Conservation (phyloP, 805 yeast genomes). For the Wickerhamiella slavikovae region DNA sequence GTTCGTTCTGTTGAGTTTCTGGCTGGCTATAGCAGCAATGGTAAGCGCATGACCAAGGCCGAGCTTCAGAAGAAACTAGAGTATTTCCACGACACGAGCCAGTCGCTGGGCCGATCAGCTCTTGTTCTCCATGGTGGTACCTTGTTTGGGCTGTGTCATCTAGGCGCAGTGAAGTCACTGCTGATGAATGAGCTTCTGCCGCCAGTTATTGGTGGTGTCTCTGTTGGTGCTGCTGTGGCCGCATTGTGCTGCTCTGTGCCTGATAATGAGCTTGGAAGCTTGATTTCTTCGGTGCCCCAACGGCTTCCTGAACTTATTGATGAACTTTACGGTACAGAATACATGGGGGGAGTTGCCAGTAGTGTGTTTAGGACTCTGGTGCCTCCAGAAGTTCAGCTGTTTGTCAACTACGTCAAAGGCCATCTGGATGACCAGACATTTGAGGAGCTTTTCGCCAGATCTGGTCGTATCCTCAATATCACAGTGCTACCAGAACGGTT, state of each 20-base stretch:
- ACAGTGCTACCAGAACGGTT: constrained; percentile 47
- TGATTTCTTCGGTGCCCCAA: constrained; percentile 16
- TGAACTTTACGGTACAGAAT: constrained; percentile 8
- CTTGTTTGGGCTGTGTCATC: constrained; percentile 77
- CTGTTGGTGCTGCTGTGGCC: constrained; percentile 87
- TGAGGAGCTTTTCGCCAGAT: constrained; percentile 72
- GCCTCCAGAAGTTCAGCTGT: constrained; percentile 65
- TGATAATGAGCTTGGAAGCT: constrained; percentile 36
- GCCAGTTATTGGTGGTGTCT: constrained; percentile 71
- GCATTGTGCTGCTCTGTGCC: constrained; percentile 58
- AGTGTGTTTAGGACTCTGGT: constrained; percentile 62
- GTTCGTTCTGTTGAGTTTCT: constrained; percentile 43
- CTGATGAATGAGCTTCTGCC: constrained; percentile 60
- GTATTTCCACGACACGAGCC: constrained; percentile 70
- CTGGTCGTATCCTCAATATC: constrained; percentile 64
- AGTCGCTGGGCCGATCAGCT: constrained; percentile 80
- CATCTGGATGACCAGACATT: constrained; percentile 71
- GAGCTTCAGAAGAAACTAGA: constrained; percentile 24
- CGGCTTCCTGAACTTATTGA: constrained; percentile 10
- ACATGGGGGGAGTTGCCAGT: constrained; percentile 33
- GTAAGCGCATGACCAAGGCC: constrained; percentile 13
- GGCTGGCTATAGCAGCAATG: constrained; percentile 19
- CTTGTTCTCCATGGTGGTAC: constrained; percentile 88
- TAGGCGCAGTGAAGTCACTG: constrained; percentile 82
- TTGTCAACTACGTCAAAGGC: constrained; percentile 56